Conservation (phyloP, 805 yeast species). For the Yarrowia keelungensis region DNA sequence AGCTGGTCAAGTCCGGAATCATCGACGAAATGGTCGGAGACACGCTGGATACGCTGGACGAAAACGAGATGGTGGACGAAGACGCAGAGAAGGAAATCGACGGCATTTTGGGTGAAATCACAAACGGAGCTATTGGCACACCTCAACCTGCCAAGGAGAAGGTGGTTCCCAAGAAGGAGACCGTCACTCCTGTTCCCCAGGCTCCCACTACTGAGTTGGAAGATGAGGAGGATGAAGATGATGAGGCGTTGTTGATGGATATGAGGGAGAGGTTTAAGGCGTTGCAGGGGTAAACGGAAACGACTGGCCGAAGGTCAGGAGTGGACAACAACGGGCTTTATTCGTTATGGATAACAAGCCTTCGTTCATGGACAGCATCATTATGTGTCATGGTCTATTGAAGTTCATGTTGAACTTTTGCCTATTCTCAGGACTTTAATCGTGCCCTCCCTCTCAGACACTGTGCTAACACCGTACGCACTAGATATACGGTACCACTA, state of each 20-base stretch:
- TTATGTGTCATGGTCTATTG: too few species aligned
- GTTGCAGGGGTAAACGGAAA: slow-evolving; percentile 61
- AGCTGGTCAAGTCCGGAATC: slow-evolving; percentile 69
- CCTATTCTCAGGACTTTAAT: too few species aligned
- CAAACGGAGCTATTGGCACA: slow-evolving; percentile 63
- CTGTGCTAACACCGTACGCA: slow-evolving; percentile 1
- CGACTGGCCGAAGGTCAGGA: background rate
- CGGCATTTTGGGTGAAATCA: slow-evolving; percentile 51
- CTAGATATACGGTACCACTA: slow-evolving; percentile 7
- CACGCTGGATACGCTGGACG: slow-evolving; percentile 72
- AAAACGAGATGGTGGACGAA: slow-evolving; percentile 61
- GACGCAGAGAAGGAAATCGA: slow-evolving; percentile 53
- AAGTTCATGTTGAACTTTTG: too few species aligned
- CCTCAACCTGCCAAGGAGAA: slow-evolving; percentile 52
- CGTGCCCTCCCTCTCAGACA: background rate
- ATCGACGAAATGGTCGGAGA: slow-evolving; percentile 97
- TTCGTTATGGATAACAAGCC: too few species aligned
- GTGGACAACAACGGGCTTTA: background rate
- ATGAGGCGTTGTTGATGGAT: slow-evolving; percentile 74
- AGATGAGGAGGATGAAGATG: slow-evolving; percentile 64
- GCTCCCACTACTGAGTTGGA: slow-evolving; percentile 42
- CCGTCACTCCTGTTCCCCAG: slow-evolving; percentile 42
- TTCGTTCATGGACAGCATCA: too few species aligned
- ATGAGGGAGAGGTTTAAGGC: slow-evolving; percentile 92
- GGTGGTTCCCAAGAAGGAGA: slow-evolving; percentile 44